Evolutionary conservation across 23 red algal species (phyloP).

Genomic region (Gracilaria domingensis): DNA sequence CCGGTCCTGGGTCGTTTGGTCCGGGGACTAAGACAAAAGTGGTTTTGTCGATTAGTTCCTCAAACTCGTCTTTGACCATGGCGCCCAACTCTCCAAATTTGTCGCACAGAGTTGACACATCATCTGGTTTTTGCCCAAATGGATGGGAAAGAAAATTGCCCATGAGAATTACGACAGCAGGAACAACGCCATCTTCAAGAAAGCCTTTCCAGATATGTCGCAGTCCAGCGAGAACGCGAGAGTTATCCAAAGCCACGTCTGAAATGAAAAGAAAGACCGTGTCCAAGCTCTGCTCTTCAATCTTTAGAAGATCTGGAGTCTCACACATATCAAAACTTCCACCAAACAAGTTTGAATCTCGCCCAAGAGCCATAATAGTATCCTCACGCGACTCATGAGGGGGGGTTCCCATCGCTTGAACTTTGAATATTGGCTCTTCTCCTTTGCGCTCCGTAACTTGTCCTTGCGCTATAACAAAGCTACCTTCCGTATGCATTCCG

Average conservation of each 20-base stretch:
- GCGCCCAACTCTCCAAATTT: constrained; percentile 73
- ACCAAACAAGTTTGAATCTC: constrained; percentile 52
- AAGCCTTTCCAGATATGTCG: constrained; percentile 65
- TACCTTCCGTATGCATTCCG: constrained; percentile 74
- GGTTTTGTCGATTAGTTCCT: constrained; percentile 45
- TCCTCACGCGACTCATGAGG: constrained; percentile 60
- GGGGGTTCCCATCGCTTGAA: constrained; percentile 75
- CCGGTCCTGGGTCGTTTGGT: constrained; percentile 74
- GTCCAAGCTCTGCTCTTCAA: constrained; percentile 61
- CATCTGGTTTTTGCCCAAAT: constrained; percentile 55
- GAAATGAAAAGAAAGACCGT: constrained; percentile 72
- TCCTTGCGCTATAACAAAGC: constrained; percentile 82
- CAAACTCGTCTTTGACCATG: constrained; percentile 62
- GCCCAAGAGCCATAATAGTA: constrained; percentile 49
- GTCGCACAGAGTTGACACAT: constrained; percentile 65
- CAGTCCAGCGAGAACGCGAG: constrained; percentile 58
- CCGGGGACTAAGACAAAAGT: constrained; percentile 85
- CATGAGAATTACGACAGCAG: constrained; percentile 78
- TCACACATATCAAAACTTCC: constrained; percentile 54
- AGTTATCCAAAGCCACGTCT: constrained; percentile 74
- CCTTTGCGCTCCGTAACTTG: constrained; percentile 29
- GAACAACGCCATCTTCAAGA: constrained; percentile 55
- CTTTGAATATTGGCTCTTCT: constrained; percentile 54
- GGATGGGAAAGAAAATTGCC: constrained; percentile 84
- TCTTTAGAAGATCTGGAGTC: constrained; percentile 16